Conservation (phyloP, 495 filamentous ascomycete species). For the Penicillium cosmopolitanum region DNA sequence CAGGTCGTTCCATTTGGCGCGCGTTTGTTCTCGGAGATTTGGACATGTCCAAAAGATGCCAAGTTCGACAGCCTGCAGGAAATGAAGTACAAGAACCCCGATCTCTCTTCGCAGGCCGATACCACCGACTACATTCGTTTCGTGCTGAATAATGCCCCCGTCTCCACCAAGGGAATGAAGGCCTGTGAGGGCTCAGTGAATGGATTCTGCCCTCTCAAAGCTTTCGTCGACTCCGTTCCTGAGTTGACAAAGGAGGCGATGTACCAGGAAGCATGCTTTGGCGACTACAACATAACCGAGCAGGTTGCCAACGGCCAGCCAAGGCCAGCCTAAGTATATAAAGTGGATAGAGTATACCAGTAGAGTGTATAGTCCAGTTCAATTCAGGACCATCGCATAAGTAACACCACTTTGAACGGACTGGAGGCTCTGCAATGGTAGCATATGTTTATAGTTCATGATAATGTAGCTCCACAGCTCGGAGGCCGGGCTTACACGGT, state of each 20-base stretch:
- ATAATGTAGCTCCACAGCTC: too few relatives aligned
- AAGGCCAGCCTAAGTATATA: not conserved
- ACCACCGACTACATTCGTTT: conserved; percentile 35
- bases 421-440: too few relatives aligned
- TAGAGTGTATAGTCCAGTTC: too few relatives aligned
- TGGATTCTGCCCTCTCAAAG: conserved; percentile 32
- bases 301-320: conserved; percentile 35
- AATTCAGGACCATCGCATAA: too few relatives aligned
- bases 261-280: conserved; percentile 37
- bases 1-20: conserved; percentile 62
- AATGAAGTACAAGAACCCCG: conserved; percentile 33
- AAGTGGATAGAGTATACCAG: too few relatives aligned
- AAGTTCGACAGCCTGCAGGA: conserved; percentile 26
- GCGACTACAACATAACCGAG: conserved; percentile 26
- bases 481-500: too few relatives aligned
- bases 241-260: conserved; percentile 26
- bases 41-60: conserved; percentile 30
- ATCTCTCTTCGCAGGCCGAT: conserved; percentile 19
- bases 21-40: conserved; percentile 63
- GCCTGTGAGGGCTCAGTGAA: conserved; percentile 28
- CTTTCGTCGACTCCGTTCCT: conserved; percentile 26
- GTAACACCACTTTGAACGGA: too few relatives aligned
- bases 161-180: conserved; percentile 30
- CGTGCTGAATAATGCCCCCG: conserved; percentile 35
- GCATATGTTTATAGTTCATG: too few relatives aligned